phyloP scores from a whole-genome alignment of 202 grass and related monocot species.

The Eragrostis tef region DNA sequence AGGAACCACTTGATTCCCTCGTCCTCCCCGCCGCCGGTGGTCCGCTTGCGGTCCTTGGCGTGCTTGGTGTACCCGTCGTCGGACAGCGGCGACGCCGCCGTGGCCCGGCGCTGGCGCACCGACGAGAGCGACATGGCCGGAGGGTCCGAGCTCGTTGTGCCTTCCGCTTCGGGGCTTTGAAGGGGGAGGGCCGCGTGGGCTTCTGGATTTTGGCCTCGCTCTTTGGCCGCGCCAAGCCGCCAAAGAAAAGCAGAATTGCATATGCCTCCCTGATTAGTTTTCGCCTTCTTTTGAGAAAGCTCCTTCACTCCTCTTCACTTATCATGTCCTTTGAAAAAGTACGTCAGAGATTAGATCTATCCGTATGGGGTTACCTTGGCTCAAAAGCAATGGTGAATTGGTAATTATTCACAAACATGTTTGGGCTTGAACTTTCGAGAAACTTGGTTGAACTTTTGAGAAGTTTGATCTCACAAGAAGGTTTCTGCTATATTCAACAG shows the following conservation, averaged over 20 bases:
- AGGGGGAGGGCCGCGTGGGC: not conserved
- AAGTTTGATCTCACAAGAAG: too few relatives aligned
- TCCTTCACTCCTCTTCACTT: not conserved
- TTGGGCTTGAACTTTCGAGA: too few relatives aligned
- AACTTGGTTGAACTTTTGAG: too few relatives aligned
- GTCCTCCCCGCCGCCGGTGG: slow-evolving; percentile 36
- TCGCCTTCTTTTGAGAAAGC: slow-evolving; percentile 9
- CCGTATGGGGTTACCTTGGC: slow-evolving; percentile 16
- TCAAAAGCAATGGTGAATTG: not conserved
- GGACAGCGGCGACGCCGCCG: slow-evolving; percentile 44
- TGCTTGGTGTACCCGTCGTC: slow-evolving; percentile 76
- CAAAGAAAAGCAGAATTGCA: slow-evolving; percentile 18
- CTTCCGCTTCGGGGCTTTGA: not conserved
- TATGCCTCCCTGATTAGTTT: not conserved
- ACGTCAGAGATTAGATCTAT: not conserved
- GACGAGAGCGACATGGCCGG: slow-evolving; percentile 67
- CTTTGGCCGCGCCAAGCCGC: slow-evolving; percentile 19
- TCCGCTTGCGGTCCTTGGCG: slow-evolving; percentile 58
- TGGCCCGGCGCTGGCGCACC: slow-evolving; percentile 67
- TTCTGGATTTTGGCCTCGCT: slow-evolving; percentile 31
- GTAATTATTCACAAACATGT: not conserved
- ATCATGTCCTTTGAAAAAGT: not conserved
- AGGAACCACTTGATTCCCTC: slow-evolving; percentile 80
- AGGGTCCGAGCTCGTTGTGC: not conserved
- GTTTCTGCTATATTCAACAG: too few relatives aligned